Conservation (phyloP, 1,284 basidiomycete genomes). For the Vanrija sp. region DNA sequence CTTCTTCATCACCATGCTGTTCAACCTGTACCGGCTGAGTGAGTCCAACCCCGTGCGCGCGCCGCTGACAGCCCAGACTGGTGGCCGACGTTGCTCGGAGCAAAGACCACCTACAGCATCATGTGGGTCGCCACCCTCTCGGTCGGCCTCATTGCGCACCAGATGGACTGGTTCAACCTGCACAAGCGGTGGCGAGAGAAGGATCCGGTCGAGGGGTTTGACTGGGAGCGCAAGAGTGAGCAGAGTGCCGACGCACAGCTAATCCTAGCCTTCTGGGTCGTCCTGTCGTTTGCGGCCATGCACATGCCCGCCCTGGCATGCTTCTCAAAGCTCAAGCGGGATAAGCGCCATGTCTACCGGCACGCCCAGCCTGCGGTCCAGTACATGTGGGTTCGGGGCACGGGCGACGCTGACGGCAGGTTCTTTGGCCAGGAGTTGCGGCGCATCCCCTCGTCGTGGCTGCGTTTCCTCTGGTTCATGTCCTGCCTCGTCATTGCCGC, state of each 20-base stretch:
- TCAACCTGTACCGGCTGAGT: conserved; percentile 53
- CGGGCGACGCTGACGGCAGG: conserved; percentile 16
- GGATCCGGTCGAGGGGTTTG: conserved; percentile 41
- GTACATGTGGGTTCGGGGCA: conserved; percentile 3
- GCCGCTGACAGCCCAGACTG: conserved; percentile 28
- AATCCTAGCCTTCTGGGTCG: conserved; percentile 52
- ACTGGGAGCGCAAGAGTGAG: conserved; percentile 58
- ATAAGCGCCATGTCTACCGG: conserved; percentile 45
- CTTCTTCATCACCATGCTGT: conserved; percentile 57
- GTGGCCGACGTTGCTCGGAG: conserved; percentile 52
- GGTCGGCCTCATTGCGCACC: conserved; percentile 52
- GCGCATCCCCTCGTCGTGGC: conserved; percentile 55
- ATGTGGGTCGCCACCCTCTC: conserved; percentile 53
- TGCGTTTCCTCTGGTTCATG: conserved; percentile 58
- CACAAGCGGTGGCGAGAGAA: conserved; percentile 23
- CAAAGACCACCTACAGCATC: conserved; percentile 52
- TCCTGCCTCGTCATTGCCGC: conserved; percentile 53
- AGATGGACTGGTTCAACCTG: conserved; percentile 48
- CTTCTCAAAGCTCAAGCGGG: conserved; percentile 48
- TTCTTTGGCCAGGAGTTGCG: conserved; percentile 50
- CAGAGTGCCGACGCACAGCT: not conserved
- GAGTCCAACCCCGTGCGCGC: conserved; percentile 1
- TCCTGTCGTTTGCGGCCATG: conserved; percentile 56
- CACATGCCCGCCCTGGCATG: conserved; percentile 54
- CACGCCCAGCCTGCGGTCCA: conserved; percentile 20